Evolutionary conservation across 345 rosid genomes (phyloP).

Genomic region (Bruguiera sexangula): DNA sequence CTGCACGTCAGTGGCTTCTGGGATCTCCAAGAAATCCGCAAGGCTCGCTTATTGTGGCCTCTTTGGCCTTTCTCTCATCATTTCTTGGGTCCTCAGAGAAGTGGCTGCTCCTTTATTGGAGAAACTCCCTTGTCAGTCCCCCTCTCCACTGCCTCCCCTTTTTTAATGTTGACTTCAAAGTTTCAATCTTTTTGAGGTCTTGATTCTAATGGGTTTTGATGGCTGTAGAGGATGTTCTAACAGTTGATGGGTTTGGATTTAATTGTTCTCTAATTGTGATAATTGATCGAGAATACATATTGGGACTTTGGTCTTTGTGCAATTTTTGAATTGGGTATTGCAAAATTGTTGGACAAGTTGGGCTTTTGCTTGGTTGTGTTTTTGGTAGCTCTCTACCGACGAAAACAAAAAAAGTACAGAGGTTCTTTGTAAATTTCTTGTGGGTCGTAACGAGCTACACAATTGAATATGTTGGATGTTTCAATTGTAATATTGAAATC

Average conservation of each 20-base stretch:
- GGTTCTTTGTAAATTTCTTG: no score
- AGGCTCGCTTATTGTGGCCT: slow-evolving; percentile 92
- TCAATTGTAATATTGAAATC: no score
- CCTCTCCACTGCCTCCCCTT: not conserved
- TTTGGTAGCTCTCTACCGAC: no score
- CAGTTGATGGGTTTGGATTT: not conserved
- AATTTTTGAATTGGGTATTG: not conserved
- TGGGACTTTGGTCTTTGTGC: not conserved
- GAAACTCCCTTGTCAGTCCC: slow-evolving; percentile 62
- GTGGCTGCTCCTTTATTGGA: slow-evolving; percentile 74
- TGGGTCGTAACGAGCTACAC: no score
- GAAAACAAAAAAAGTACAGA: no score
- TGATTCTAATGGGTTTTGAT: not conserved
- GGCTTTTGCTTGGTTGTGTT: not conserved
- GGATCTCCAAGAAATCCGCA: slow-evolving; percentile 74
- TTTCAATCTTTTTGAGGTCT: slow-evolving; percentile 11
- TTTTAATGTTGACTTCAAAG: not conserved
- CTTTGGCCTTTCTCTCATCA: slow-evolving; percentile 75
- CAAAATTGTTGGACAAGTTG: not conserved
- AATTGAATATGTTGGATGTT: no score
- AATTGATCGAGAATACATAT: not conserved
- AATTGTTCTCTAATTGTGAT: not conserved
- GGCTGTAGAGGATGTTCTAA: not conserved
- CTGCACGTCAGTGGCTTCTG: slow-evolving; percentile 84
- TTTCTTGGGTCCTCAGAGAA: slow-evolving; percentile 90